phyloP scores from a whole-genome alignment of 2,329 filamentous ascomycete genomes.

The Drechmeria coniospora region DNA sequence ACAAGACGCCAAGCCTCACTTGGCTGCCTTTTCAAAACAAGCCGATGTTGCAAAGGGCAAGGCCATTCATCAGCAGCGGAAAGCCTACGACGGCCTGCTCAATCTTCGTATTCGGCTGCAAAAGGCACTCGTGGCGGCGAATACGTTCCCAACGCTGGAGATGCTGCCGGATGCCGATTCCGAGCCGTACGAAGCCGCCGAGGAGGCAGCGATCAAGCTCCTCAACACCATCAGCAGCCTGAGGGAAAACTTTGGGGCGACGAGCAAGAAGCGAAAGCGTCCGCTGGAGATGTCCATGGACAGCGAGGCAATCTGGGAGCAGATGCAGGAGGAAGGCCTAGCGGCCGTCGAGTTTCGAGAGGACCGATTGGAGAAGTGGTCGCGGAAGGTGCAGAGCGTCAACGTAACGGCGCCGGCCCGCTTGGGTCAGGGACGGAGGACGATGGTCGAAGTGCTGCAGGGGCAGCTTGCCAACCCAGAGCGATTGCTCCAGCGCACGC shows the following conservation, averaged over 20 bases:
- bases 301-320: slow-evolving; percentile 54
- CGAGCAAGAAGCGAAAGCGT: slow-evolving; percentile 48
- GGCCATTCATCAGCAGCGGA: slow-evolving; percentile 74
- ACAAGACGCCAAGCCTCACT: slow-evolving; percentile 16
- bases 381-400: slow-evolving; percentile 47
- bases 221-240: slow-evolving; percentile 68
- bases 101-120: slow-evolving; percentile 87
- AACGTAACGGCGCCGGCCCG: slow-evolving; percentile 13
- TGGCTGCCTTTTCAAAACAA: slow-evolving; percentile 15
- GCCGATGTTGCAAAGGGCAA: slow-evolving; percentile 66
- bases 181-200: slow-evolving; percentile 57
- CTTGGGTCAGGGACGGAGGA: slow-evolving; percentile 16
- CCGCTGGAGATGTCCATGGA: slow-evolving; percentile 37
- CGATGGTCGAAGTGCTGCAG: slow-evolving; percentile 50
- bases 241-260: slow-evolving; percentile 42
- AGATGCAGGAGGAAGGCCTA: slow-evolving; percentile 51
- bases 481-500: slow-evolving; percentile 54
- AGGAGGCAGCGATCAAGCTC: slow-evolving; percentile 70
- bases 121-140: slow-evolving; percentile 71
- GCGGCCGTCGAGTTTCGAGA: slow-evolving; percentile 46
- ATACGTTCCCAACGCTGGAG: slow-evolving; percentile 46
- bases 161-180: slow-evolving; percentile 21
- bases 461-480: slow-evolving; percentile 52
- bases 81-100: slow-evolving; percentile 73
- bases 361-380: slow-evolving; percentile 78